phyloP scores from a whole-genome alignment of 441 rosid genomes.

The Adansonia gregorii region DNA sequence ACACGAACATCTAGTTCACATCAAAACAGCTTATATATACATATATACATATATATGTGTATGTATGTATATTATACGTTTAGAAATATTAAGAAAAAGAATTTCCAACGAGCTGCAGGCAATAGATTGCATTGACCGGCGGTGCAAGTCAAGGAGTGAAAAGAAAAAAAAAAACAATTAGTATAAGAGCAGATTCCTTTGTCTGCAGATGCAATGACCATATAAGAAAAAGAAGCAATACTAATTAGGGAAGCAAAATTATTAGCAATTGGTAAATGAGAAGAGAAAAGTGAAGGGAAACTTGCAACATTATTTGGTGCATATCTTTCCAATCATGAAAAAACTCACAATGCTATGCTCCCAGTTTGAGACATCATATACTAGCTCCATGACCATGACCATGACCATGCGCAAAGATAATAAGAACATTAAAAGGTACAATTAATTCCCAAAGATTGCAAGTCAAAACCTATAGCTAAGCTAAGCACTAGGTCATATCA shows the following conservation, averaged over 20 bases:
- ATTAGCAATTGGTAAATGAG: neutral
- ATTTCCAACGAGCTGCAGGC: constrained; percentile 21
- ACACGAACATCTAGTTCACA: too few species aligned
- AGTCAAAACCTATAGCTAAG: neutral
- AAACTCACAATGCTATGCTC: constrained; percentile 67
- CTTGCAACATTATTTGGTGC: constrained; percentile 64
- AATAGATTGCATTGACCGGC: too few species aligned
- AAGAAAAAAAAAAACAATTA: constrained; percentile 22
- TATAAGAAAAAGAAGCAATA: constrained; percentile 12
- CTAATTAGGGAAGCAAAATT: neutral
- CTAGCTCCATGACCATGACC: too few species aligned
- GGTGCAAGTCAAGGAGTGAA: too few species aligned
- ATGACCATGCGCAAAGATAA: constrained; percentile 45
- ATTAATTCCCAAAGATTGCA: neutral
- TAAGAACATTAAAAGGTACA: neutral
- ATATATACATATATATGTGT: too few species aligned
- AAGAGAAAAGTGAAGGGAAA: constrained; percentile 2
- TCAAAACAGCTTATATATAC: neutral
- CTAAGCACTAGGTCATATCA: too few species aligned
- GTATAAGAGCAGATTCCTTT: constrained; percentile 80
- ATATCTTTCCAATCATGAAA: constrained; percentile 87
- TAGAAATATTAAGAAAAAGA: neutral
- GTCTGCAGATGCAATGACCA: constrained; percentile 64
- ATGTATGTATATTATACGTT: neutral
- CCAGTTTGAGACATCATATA: constrained; percentile 84